These are phyloP conservation scores for Sapria himalayana DNA, from an alignment of 345 rosid genomes.

Conservation along the genomic window DNA sequence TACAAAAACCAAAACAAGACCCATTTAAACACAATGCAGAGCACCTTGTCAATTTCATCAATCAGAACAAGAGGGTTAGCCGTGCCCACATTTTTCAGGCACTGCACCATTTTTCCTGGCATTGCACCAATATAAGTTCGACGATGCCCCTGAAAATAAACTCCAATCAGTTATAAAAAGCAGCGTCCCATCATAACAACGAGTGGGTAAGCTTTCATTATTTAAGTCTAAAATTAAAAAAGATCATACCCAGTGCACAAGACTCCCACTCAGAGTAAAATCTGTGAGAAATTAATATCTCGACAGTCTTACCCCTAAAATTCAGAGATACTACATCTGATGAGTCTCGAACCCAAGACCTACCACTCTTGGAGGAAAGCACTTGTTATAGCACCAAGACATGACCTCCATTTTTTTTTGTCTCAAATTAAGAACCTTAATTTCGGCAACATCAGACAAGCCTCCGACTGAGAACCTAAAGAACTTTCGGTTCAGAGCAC, in stretches of 20 bases:
- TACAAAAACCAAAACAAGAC: slow-evolving; percentile 4
- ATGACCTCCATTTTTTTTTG: too few species aligned
- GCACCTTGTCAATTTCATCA: slow-evolving; percentile 99
- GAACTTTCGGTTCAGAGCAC: slow-evolving; percentile 82
- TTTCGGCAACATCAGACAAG: slow-evolving; percentile 93
- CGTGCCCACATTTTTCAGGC: slow-evolving; percentile 93
- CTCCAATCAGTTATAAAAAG: slow-evolving; percentile 9
- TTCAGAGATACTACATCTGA: too few species aligned
- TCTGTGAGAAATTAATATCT: too few species aligned
- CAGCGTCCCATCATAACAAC: not conserved
- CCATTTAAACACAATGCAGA: too few species aligned
- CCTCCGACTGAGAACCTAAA: slow-evolving; percentile 98
- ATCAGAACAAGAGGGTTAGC: slow-evolving; percentile 97
- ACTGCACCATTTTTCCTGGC: slow-evolving; percentile 99
- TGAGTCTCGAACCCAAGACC: too few species aligned
- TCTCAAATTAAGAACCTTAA: slow-evolving; percentile 68
- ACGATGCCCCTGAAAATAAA: slow-evolving; percentile 70
- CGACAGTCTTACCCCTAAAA: too few species aligned
- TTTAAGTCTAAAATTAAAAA: not conserved
- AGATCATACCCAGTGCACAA: too few species aligned
- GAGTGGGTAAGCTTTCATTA: not conserved
- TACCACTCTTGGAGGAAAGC: too few species aligned
- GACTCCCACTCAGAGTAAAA: too few species aligned
- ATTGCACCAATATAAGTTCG: slow-evolving; percentile 96
- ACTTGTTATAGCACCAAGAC: too few species aligned